A percentile compares a stretch with the other conserved stretches of the same genome.
These are phyloP conservation scores for Silene latifolia DNA, from an alignment of 148 eudicot genomes.

Conservation along the genomic window DNA sequence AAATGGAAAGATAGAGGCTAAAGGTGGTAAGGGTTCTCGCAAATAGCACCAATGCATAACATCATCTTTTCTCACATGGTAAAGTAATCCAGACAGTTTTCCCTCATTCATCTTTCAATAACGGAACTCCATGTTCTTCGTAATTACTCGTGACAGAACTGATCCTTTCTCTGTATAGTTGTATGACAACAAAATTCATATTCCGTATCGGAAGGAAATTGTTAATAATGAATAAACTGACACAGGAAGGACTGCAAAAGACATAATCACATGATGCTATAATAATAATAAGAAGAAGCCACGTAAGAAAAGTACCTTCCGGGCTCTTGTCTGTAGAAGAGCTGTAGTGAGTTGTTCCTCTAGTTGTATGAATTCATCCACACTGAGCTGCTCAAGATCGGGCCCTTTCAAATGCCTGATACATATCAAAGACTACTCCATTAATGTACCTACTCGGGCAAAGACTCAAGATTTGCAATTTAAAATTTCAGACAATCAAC, in stretches of 20 bases:
- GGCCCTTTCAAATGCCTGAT: slow-evolving; percentile 36
- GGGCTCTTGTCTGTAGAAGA: slow-evolving; percentile 37
- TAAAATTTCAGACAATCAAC: not conserved
- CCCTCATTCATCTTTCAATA: too few relatives aligned
- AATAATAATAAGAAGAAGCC: too few relatives aligned
- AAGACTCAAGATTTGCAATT: not conserved
- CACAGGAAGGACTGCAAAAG: too few relatives aligned
- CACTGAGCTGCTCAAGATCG: slow-evolving; percentile 29
- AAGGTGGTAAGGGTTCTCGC: too few relatives aligned
- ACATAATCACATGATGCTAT: too few relatives aligned
- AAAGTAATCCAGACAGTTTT: too few relatives aligned
- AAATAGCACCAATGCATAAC: too few relatives aligned
- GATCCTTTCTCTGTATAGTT: not conserved
- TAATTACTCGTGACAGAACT: not conserved
- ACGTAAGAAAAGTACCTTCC: slow-evolving; percentile 35
- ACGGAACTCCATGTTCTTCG: not conserved
- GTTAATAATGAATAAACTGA: too few relatives aligned
- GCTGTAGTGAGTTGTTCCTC: slow-evolving; percentile 45
- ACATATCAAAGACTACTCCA: not conserved
- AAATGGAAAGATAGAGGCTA: too few relatives aligned
- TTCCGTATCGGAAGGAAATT: not conserved
- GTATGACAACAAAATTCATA: not conserved
- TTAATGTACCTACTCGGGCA: not conserved
- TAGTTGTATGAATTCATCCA: slow-evolving; percentile 35
- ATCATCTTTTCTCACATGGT: too few relatives aligned